Conservation (phyloP, 805 yeast genomes). For the Metschnikowia aberdeeniae region DNA sequence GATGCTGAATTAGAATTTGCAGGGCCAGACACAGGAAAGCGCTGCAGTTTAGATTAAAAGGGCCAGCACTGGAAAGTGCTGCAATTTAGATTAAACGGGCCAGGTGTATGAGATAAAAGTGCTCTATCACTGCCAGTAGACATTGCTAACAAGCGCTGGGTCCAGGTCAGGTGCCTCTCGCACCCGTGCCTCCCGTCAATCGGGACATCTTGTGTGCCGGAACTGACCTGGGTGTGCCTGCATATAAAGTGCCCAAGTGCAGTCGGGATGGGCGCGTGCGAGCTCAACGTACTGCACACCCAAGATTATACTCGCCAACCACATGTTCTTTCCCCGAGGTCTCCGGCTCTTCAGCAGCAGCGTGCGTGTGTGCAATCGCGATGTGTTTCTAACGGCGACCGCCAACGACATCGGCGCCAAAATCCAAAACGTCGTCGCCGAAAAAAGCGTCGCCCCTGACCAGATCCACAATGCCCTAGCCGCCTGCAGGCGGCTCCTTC, state of each 20-base stretch:
- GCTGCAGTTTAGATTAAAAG: not conserved
- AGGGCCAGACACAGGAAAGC: not conserved
- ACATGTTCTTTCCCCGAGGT: not conserved
- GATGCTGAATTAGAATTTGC: too few relatives aligned
- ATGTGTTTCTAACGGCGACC: not conserved
- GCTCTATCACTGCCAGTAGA: too few relatives aligned
- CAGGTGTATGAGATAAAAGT: too few relatives aligned
- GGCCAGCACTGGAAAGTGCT: not conserved
- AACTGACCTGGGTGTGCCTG: too few relatives aligned
- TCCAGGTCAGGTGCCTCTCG: too few relatives aligned
- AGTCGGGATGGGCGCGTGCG: too few relatives aligned
- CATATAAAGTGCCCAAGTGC: too few relatives aligned
- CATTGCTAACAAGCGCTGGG: too few relatives aligned
- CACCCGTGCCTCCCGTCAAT: too few relatives aligned
- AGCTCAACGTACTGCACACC: too few relatives aligned
- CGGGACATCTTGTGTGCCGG: too few relatives aligned
- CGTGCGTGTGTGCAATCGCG: not conserved
- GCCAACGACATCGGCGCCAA: constrained; percentile 11
- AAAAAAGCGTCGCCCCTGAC: constrained; percentile 2
- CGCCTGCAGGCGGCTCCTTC: constrained; percentile 22
- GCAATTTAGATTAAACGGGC: not conserved
- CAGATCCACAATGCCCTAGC: constrained; percentile 20
- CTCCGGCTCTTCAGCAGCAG: not conserved
- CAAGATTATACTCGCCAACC: not conserved
- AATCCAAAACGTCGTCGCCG: constrained; percentile 8